These are phyloP conservation scores for Daldinia grandis DNA, from an alignment of 495 filamentous ascomycete genomes.

Conservation along the genomic window DNA sequence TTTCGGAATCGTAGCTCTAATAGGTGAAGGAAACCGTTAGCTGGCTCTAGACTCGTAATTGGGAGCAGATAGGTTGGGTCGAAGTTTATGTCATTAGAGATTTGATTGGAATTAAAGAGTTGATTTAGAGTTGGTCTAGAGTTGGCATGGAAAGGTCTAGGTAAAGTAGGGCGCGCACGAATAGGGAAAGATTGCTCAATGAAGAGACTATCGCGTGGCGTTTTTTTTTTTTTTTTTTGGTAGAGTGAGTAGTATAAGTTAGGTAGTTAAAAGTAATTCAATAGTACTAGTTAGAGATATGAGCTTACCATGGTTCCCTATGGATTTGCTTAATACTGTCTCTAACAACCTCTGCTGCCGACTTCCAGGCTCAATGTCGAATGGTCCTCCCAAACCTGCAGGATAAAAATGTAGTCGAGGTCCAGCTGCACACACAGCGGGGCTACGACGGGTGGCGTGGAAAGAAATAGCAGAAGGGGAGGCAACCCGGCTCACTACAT, in stretches of 20 bases:
- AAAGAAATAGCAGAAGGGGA: slow-evolving; percentile 5
- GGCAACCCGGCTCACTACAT: slow-evolving; percentile 16
- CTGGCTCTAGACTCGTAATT: slow-evolving; percentile 12
- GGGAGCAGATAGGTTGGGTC: slow-evolving; percentile 1
- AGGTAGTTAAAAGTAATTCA: neutral
- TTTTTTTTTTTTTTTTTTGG: too few relatives aligned
- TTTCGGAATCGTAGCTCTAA: slow-evolving; percentile 53
- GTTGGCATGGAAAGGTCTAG: neutral
- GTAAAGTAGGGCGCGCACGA: slow-evolving; percentile 15
- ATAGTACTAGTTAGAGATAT: neutral
- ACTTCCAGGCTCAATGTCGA: slow-evolving; percentile 21
- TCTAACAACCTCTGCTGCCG: slow-evolving; percentile 16
- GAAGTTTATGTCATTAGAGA: slow-evolving; percentile 12
- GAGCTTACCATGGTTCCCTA: slow-evolving; percentile 32
- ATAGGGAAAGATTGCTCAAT: slow-evolving; percentile 25
- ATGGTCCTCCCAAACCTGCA: slow-evolving; percentile 27
- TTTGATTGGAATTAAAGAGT: slow-evolving; percentile 13
- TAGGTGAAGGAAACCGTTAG: slow-evolving; percentile 44
- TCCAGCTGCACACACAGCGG: slow-evolving; percentile 30
- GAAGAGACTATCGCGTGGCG: slow-evolving; percentile 34
- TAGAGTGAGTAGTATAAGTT: neutral
- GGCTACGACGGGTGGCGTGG: slow-evolving; percentile 27
- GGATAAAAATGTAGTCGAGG: slow-evolving; percentile 17
- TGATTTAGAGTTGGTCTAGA: neutral
- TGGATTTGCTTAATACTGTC: neutral